phyloP scores from a whole-genome alignment of 2,329 filamentous ascomycete species.

The Fusarium cicatricum region DNA sequence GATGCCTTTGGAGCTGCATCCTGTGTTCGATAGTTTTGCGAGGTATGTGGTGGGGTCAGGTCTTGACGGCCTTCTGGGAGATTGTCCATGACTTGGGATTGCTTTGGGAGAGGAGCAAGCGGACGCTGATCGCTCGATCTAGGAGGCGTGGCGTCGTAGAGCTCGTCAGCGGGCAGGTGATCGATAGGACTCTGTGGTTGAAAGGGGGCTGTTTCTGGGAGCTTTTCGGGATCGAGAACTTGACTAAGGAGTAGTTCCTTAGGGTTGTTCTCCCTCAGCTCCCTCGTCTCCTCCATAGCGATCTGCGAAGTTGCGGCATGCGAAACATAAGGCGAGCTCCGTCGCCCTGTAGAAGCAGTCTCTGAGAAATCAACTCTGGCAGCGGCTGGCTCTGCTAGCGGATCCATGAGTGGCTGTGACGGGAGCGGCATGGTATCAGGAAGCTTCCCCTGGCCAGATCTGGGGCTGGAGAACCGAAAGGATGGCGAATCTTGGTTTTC shows the following conservation, averaged over 20 bases:
- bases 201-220: constrained; percentile 1
- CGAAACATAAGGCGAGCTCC: constrained; percentile 44
- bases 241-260: background rate
- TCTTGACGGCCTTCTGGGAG: background rate
- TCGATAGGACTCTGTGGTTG: background rate
- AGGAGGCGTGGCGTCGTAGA: constrained; percentile 42
- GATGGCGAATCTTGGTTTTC: constrained; percentile 26
- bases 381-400: background rate
- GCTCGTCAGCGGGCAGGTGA: constrained; percentile 40
- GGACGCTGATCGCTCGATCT: constrained; percentile 1
- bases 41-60: background rate
- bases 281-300: constrained; percentile 23
- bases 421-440: constrained; percentile 46
- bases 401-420: background rate
- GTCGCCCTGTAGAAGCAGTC: constrained; percentile 45
- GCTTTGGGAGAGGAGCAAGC: background rate
- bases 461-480: constrained; percentile 43
- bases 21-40: background rate
- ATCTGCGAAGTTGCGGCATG: constrained; percentile 4
- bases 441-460: constrained; percentile 33
- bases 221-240: constrained; percentile 1
- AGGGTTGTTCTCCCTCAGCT: constrained; percentile 21
- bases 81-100: background rate
- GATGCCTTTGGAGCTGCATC: background rate
- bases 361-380: constrained; percentile 46